Percentiles rank a stretch among this genome's conserved stretches.
These are phyloP conservation scores for Boletus subparvulus DNA, from an alignment of 768 basidiomycete genomes.

Conservation along the genomic window DNA sequence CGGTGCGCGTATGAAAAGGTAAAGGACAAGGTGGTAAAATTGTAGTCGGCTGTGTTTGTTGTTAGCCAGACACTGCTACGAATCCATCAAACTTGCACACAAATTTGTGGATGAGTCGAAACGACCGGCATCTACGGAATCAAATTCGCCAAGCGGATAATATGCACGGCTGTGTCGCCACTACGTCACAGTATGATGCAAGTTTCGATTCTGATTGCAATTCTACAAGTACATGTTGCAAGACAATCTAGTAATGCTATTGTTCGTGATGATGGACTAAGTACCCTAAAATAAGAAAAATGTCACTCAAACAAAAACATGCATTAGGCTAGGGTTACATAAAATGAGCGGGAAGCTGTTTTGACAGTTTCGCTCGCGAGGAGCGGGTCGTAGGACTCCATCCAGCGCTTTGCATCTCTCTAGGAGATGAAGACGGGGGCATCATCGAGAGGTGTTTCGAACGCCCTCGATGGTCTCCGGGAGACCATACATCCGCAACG, in stretches of 20 bases:
- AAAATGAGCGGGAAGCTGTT: conserved; percentile 18
- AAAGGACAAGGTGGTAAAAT: background rate
- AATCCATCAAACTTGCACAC: background rate
- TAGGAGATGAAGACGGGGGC: conserved; percentile 10
- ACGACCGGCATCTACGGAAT: background rate
- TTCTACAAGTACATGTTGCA: background rate
- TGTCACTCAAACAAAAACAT: conserved; percentile 1
- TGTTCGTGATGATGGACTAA: background rate
- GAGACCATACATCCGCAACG: background rate
- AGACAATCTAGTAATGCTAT: background rate
- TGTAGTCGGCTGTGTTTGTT: background rate
- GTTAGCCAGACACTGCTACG: background rate
- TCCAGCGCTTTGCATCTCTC: background rate
- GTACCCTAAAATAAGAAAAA: background rate
- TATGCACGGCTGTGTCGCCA: no score
- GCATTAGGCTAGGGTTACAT: conserved; percentile 16
- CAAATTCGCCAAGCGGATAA: background rate
- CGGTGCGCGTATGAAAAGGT: background rate
- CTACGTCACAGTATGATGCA: no score
- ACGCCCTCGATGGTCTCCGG: background rate
- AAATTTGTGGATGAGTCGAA: background rate
- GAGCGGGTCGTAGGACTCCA: conserved; percentile 2
- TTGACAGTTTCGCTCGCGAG: conserved; percentile 13
- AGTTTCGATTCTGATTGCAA: background rate
- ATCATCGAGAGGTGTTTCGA: conserved; percentile 23